A percentile compares a stretch with the other conserved stretches of the same genome.
Evolutionary conservation across 345 rosid species (phyloP).

Genomic region (Rhodamnia argentea): DNA sequence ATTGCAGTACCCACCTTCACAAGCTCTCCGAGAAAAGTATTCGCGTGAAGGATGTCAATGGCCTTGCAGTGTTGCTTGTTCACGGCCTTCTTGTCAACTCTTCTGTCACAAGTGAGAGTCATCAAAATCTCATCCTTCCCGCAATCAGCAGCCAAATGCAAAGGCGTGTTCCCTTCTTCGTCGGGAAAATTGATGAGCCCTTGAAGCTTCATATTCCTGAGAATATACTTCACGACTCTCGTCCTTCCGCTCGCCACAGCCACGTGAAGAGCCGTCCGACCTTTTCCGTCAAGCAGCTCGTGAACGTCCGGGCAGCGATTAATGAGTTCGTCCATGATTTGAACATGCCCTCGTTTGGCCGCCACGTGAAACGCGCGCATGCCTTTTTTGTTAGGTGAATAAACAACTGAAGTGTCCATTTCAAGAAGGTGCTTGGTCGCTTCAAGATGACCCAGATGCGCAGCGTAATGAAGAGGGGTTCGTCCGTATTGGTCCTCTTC

Average conservation of each 20-base stretch:
- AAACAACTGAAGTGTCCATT: neutral
- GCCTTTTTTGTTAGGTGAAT: slow-evolving; percentile 8
- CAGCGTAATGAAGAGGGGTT: slow-evolving; percentile 24
- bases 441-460: slow-evolving; percentile 7
- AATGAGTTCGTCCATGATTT: slow-evolving; percentile 1
- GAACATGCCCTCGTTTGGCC: slow-evolving; percentile 6
- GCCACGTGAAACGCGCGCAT: slow-evolving; percentile 18
- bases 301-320: neutral
- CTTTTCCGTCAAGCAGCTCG: slow-evolving; percentile 8
- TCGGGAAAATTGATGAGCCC: slow-evolving; percentile 19
- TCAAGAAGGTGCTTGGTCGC: neutral
- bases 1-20: neutral
- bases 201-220: neutral
- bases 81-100: slow-evolving; percentile 15
- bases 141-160: slow-evolving; percentile 25
- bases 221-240: slow-evolving; percentile 5
- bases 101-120: slow-evolving; percentile 9
- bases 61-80: slow-evolving; percentile 19
- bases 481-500: slow-evolving; percentile 10
- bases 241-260: slow-evolving; percentile 14
- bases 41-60: slow-evolving; percentile 14
- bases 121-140: neutral
- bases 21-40: slow-evolving; percentile 1
- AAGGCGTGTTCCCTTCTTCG: slow-evolving; percentile 27
- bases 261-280: slow-evolving; percentile 22